Evolutionary conservation across 495 filamentous ascomycete species (phyloP), one percentile per base, ranked within the genome.

Genomic region (Neurospora sp.): DNA sequence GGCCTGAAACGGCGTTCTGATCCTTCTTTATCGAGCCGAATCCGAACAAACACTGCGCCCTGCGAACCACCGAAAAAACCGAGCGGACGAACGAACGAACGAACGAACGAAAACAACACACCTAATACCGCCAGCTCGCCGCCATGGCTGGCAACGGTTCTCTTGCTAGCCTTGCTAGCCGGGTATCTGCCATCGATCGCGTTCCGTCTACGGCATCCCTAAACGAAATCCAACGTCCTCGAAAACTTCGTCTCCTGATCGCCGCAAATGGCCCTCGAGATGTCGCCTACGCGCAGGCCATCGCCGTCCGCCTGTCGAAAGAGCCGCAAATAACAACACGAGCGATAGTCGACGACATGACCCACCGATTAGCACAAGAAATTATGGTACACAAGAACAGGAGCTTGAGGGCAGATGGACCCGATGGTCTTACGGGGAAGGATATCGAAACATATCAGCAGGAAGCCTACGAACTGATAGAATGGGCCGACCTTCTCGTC

Each of bases 401-500:
- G 42, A 79, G 76, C 65, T 69, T 85, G 39, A 76, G 77, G 12
- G 74, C 74, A 14, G 76, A 73, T 42, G 76, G 73, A 0, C 72
- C 76, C 42, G 78, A 82, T 8, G 76, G 72, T 71, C 39, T 70
- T 68, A 78, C 77, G 37, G 77, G 80, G 14, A 75, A 77, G 39
- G 81, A 83, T 38, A 81, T 87, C 76, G 85, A 87, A 73, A 80
- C 78, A 18, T 83, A 78, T 40, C 81, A 81, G 70, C 82, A 82
- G 68, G 78, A 91, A 73, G 91, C 91, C 27, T 89, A 87, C 9
- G 90, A 93, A 75, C 86, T 94, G 39, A 91, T 91, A 74, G 89
- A 92, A 76, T 97, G 93, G 93, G 92, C 93, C n/a, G 92, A 96
- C 81, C 83, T 97, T 78, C 84, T 96, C 20, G 85, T 96, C 31